Evolutionary conservation across 257 asterid genomes (phyloP).

Genomic region (Gentiana macrophylla): DNA sequence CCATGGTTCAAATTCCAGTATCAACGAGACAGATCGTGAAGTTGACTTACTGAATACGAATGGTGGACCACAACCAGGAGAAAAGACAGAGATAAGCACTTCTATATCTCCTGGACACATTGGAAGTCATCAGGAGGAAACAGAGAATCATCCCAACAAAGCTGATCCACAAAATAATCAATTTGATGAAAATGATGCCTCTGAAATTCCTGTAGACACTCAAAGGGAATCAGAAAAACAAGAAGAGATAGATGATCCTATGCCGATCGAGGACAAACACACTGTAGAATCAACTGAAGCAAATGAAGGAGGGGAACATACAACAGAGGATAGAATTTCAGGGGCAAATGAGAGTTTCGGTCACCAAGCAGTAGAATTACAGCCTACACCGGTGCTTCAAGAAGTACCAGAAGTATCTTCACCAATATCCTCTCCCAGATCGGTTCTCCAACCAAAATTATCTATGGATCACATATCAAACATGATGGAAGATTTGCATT

Average conservation of each 20-base stretch:
- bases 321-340: slow-evolving; percentile 5
- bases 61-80: slow-evolving; percentile 2
- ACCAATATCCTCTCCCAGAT: slow-evolving; percentile 33
- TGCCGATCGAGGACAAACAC: slow-evolving; percentile 7
- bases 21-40: background rate
- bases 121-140: slow-evolving; percentile 3
- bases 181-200: slow-evolving; percentile 5
- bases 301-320: slow-evolving; percentile 10
- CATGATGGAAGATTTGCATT: slow-evolving; percentile 22
- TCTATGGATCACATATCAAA: slow-evolving; percentile 30
- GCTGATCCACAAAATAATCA: slow-evolving; percentile 3
- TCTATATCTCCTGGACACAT: slow-evolving; percentile 8
- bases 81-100: slow-evolving; percentile 5
- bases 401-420: slow-evolving; percentile 18
- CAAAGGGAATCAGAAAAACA: slow-evolving; percentile 1
- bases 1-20: background rate
- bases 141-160: slow-evolving; percentile 7
- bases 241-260: slow-evolving; percentile 6
- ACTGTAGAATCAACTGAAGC: slow-evolving; percentile 10
- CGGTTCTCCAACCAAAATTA: slow-evolving; percentile 38
- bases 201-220: slow-evolving; percentile 7
- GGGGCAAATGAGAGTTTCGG: slow-evolving; percentile 5
- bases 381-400: slow-evolving; percentile 13
- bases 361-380: slow-evolving; percentile 7
- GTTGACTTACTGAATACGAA: background rate